Percentiles rank a stretch among this genome's conserved stretches.
Conservation (phyloP, 805 yeast species). For the Ogataea methanolica region DNA sequence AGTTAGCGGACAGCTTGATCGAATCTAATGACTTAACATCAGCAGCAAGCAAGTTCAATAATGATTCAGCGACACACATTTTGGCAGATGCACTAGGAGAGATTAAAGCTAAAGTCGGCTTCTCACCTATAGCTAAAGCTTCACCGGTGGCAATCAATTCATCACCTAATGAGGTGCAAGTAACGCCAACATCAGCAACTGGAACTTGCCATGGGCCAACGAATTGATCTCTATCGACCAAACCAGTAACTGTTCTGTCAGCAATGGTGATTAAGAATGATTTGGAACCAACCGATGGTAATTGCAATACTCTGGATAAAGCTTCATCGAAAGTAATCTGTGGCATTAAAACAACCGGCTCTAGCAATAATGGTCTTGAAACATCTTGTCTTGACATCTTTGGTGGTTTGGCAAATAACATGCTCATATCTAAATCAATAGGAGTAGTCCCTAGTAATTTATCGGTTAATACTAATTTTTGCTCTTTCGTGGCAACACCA, state of each 20-base stretch:
- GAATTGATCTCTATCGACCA: slow-evolving; percentile 95
- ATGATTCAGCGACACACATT: slow-evolving; percentile 92
- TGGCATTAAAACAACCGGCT: slow-evolving; percentile 28
- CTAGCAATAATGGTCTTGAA: slow-evolving; percentile 54
- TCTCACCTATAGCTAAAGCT: slow-evolving; percentile 96
- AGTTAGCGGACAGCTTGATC: slow-evolving; percentile 89
- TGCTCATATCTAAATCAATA: slow-evolving; percentile 92
- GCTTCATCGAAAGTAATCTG: slow-evolving; percentile 54
- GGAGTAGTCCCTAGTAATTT: slow-evolving; percentile 75
- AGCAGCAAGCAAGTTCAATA: slow-evolving; percentile 84
- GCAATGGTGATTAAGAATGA: slow-evolving; percentile 95
- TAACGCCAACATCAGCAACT: slow-evolving; percentile 96
- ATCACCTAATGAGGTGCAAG: slow-evolving; percentile 84
- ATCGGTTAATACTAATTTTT: slow-evolving; percentile 78
- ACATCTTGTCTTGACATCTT: slow-evolving; percentile 77
- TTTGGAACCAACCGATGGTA: slow-evolving; percentile 95
- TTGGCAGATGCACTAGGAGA: slow-evolving; percentile 89
- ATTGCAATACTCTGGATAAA: slow-evolving; percentile 71
- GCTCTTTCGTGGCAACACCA: slow-evolving; percentile 87
- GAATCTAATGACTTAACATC: slow-evolving; percentile 71
- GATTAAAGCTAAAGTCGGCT: slow-evolving; percentile 84
- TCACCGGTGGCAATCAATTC: slow-evolving; percentile 78
- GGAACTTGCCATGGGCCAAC: slow-evolving; percentile 99
- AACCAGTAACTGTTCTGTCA: slow-evolving; percentile 95
- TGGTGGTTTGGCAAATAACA: slow-evolving; percentile 95